Conservation (phyloP, 1,139 yeast genomes). For the Tardiomyces blankii region DNA sequence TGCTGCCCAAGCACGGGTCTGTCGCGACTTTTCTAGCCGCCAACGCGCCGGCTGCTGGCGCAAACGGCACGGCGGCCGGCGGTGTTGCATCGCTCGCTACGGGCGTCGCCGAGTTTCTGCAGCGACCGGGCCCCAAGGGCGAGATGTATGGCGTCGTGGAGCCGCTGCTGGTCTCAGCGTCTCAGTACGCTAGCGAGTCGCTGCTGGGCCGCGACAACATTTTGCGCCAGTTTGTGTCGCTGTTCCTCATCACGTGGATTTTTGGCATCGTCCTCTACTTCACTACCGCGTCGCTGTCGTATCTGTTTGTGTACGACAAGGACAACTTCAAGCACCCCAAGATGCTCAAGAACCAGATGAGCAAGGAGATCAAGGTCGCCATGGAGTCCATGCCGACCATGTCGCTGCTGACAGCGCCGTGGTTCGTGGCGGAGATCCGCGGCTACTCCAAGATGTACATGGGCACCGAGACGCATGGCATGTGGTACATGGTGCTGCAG, state of each 20-base stretch:
- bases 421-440: slow-evolving; percentile 72
- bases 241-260: slow-evolving; percentile 60
- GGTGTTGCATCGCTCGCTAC: slow-evolving; percentile 2
- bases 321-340: slow-evolving; percentile 91
- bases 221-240: slow-evolving; percentile 56
- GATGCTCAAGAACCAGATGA: slow-evolving; percentile 85
- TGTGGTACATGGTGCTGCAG: slow-evolving; percentile 53
- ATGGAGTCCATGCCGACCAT: slow-evolving; percentile 72
- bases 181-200: slow-evolving; percentile 48
- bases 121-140: slow-evolving; percentile 3
- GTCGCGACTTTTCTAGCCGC: slow-evolving; percentile 1
- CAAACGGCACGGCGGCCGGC: slow-evolving; percentile 4
- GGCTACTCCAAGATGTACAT: slow-evolving; percentile 77
- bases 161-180: slow-evolving; percentile 29
- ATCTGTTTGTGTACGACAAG: slow-evolving; percentile 69
- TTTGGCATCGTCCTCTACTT: slow-evolving; percentile 82
- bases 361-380: slow-evolving; percentile 71
- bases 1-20: slow-evolving; percentile 31
- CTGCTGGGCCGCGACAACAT: slow-evolving; percentile 59
- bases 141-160: slow-evolving; percentile 13
- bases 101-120: slow-evolving; percentile 1
- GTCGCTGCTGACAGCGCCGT: slow-evolving; percentile 81
- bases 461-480: slow-evolving; percentile 54
- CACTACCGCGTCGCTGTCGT: slow-evolving; percentile 64
- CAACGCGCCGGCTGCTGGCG: background rate